Base-by-base conservation (phyloP, 2,329 filamentous ascomycete genomes). In the Dactylellina cionopaga region DNA sequence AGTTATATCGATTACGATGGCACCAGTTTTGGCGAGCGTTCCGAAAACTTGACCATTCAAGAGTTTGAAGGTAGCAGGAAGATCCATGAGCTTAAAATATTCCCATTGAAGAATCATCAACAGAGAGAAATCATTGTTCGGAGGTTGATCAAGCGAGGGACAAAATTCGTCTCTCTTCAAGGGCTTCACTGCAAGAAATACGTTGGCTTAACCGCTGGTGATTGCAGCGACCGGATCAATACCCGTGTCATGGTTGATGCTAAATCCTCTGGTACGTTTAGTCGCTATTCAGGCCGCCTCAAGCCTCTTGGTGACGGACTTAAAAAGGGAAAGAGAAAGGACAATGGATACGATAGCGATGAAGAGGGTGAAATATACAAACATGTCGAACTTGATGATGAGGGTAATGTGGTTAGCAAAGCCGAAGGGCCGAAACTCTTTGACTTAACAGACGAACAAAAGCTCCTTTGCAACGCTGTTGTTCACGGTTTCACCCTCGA, bases 401-500 rank as follows among this genome's bases (percentile, higher is more conserved):
- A 58, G 11, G 52, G 52, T 2, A 58, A 58, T 10, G 22, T 25
- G 2, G 31, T 44, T 17, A 13, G 17, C 3, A 6, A 10, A 33
- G 2, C 39, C 5, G 15, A 64, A n/a, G 31, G 15, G 29, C 1
- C 41, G 17, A 41, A 74, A 9, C 62, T 74, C 0, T 27, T 75
- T 17, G 55, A 39, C 7, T 56, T 77, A 71, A 90, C 85, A 0
- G 90, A 95, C 54, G 92, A 96, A 74, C 90, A 96, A 76, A 89
- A 95, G 22, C 83, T 96, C 5, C 89, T 96, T 44, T 89, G 92
- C 1, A 93, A 90, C 1, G 90, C 92, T 0, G 88, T 96, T 0
- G 90, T 96, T 0, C 85, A 95, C 0, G 93, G 92, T 0, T 96
- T 96, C 76, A 87, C 91, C 0, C 96, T 96, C 79, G 87, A 87